Evolutionary conservation across 805 yeast genomes (phyloP).

Genomic region (Starmerella kuoi): DNA sequence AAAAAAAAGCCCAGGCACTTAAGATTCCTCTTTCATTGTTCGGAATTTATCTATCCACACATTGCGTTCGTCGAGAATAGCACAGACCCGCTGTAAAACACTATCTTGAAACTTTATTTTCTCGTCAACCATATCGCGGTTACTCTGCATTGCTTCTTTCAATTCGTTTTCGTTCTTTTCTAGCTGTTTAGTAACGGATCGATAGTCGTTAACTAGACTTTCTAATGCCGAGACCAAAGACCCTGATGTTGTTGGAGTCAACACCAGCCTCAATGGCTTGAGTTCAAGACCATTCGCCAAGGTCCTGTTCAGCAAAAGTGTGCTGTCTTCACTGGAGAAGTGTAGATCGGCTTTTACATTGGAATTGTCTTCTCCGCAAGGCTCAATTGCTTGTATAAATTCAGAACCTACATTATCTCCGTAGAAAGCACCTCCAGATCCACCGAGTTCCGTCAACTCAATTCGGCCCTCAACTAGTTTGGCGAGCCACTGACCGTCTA

Average conservation of each 20-base stretch:
- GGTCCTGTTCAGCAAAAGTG: background rate
- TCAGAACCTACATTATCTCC: no score
- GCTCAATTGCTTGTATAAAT: no score
- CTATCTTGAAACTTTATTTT: conserved; percentile 14
- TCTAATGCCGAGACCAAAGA: no score
- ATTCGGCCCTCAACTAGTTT: background rate
- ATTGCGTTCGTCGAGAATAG: conserved; percentile 16
- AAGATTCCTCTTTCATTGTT: background rate
- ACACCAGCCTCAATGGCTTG: conserved; percentile 2
- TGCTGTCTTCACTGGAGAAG: background rate
- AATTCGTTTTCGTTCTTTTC: background rate
- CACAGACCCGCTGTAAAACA: conserved; percentile 14
- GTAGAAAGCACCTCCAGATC: no score
- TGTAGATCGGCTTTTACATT: no score
- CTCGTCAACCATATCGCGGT: conserved; percentile 17
- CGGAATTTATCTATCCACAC: conserved; percentile 2
- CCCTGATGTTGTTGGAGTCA: no score
- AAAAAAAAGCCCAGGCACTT: no score
- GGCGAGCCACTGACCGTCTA: background rate
- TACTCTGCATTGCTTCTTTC: background rate
- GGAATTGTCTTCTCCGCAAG: background rate
- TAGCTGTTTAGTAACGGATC: no score
- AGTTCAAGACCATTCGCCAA: conserved; percentile 14
- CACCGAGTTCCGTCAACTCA: no score
- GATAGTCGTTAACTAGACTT: no score